Evolutionary conservation across 306 rosid genomes (phyloP), one percentile per base, ranked within the genome.

Genomic region (Begonia masoniana): DNA sequence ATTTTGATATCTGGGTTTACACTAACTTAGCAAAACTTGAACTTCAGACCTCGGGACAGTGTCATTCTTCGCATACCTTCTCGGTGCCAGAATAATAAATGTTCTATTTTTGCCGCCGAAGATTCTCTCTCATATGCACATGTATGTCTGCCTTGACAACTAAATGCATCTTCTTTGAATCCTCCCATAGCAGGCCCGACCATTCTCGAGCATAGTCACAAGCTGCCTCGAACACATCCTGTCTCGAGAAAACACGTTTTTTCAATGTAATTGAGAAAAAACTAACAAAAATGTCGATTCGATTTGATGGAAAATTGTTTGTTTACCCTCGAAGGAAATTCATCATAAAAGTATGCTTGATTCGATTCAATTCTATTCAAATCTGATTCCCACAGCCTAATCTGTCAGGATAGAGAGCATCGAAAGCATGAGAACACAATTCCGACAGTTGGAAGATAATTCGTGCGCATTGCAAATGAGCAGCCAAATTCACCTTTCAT

Each of bases 341-440:
- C 96, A 4, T 86, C 96, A 9, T 91, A 91, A 50, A 69, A 68
- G 68, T 79, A 71, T 47, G 96, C 74, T 7, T 70, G 76, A 45
- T 69, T 77, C 80, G 70, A 78, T 76, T 86, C 96, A 52, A 91
- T 87, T 70, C 99, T 81, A 51, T 83, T 91, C 52, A 83, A 73
- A 79, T 91, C 99, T 48, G 92, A 70, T 69, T 86, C 99, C 99
- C 99, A 86, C 54, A 86, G 68, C 67, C 94, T 71, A 55, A 91
- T 83, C 99, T 91, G 92, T 60, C 70, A 63, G 13, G 48, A 50
- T 41, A 48, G 16, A 46, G 41, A 43, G 61, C 42, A 67, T 41
- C 50, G 55, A 42, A 57, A 52, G 60, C 35, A 41, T 58, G 15
- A 53, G 49, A 45, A 45, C 4, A 45, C 13, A 45, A 50, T 9